These are phyloP conservation scores for Metschnikowia peoriensis DNA, from an alignment of 805 yeast genomes.

Conservation along the genomic window DNA sequence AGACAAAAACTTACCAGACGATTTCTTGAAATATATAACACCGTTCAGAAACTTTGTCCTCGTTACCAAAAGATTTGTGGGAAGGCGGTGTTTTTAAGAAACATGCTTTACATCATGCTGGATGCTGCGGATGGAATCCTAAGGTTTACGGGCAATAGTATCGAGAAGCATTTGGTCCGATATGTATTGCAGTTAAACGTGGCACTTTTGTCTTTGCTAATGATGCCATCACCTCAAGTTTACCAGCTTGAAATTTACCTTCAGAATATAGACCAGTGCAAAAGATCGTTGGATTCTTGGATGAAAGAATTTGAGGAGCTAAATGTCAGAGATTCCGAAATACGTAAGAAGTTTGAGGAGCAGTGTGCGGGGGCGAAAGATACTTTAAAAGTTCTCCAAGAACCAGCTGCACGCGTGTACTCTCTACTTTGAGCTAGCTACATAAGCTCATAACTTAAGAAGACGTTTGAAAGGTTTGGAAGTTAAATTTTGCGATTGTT, in stretches of 20 bases:
- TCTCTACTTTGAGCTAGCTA: background rate
- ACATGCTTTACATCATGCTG: background rate
- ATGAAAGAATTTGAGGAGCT: background rate
- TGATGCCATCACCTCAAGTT: background rate
- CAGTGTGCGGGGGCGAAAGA: background rate
- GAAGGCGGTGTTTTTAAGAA: background rate
- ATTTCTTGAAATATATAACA: background rate
- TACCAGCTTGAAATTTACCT: background rate
- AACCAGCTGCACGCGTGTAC: background rate
- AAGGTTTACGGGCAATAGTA: background rate
- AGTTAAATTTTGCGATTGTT: no score
- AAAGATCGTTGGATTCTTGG: background rate
- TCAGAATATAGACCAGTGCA: background rate
- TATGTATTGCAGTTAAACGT: background rate
- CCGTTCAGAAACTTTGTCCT: background rate
- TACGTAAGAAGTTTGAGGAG: background rate
- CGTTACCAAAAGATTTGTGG: background rate
- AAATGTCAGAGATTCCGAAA: background rate
- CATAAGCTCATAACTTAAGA: no score
- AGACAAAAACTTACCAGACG: background rate
- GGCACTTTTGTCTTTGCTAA: background rate
- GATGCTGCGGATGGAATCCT: background rate
- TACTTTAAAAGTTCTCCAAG: background rate
- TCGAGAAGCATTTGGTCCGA: background rate
- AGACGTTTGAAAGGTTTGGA: no score